Evolutionary conservation across 306 rosid species (phyloP).

Genomic region (Ammopiptanthus mongolicus): DNA sequence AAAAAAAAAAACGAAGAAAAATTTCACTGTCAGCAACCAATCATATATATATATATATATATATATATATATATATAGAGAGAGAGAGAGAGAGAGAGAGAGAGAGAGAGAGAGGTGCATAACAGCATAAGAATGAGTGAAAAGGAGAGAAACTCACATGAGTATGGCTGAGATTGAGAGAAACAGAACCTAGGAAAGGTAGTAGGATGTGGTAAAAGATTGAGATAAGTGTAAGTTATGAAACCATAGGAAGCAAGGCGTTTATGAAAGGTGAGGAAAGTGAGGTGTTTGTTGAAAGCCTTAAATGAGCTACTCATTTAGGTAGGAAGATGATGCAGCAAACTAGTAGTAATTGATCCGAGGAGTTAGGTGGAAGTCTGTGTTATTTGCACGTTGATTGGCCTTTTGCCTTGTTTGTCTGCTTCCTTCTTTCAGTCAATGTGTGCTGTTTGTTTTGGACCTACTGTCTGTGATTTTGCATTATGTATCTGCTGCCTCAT

Average conservation of each 20-base stretch:
- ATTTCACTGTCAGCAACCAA: not conserved
- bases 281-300: conserved; percentile 26
- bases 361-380: conserved; percentile 11
- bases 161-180: conserved; percentile 22
- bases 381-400: not conserved
- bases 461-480: too few relatives aligned
- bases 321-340: not conserved
- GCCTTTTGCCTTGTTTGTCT: not conserved
- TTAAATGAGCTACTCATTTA: conserved; percentile 30
- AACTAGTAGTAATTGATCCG: not conserved
- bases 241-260: not conserved
- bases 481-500: not conserved
- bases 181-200: not conserved
- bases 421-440: not conserved
- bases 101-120: not conserved
- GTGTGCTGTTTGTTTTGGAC: too few relatives aligned
- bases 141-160: conserved; percentile 37
- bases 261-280: not conserved
- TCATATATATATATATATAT: too few relatives aligned
- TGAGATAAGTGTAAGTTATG: not conserved
- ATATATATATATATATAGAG: too few relatives aligned
- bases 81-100: not conserved
- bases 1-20: not conserved
- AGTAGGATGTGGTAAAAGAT: not conserved
- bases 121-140: not conserved